Evolutionary conservation across 805 yeast species (phyloP), one percentile per base, ranked within the genome.

Genomic region (Saturnispora sanitii): DNA sequence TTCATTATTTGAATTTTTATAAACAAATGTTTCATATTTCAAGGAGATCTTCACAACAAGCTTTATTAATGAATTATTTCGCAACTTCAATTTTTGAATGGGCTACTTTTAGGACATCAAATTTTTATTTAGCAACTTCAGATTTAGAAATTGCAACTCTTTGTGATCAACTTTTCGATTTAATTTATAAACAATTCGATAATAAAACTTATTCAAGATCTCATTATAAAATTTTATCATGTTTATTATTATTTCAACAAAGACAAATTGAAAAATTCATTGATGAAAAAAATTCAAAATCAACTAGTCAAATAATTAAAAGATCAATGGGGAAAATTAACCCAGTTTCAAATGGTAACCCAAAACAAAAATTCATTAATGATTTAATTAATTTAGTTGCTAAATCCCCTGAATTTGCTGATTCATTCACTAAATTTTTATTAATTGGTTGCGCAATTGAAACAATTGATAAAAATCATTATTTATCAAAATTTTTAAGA

Each of bases 91-190:
- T 75, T 6, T 58, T 62, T 43, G 56, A 61, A 31, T 77, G 82
- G 82, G 60, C 71, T 2, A 51, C 67, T 41, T 62, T 74, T 11
- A 61, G 75, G 46, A 71, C 79, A 0, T 40, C 48, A 4, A 77
- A 75, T 38, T 74, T 62, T 44, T 38, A 65, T 15, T 54, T 52
- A 20, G 50, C 54, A 11, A 38, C 51, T 2, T 44, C 45, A 7
- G 37, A 44, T 32, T 20, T 40, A 4, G 17, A 35, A 1, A 26
- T 56, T 4, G 30, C 49, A 3, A 36, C 49, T 21, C 58, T 56
- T 36, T 60, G 61, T 5, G 68, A 62, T 18, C 28, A 49, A 0
- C 42, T 67, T n/a, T 66, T 66, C 47, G 72, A 67, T 27, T 49
- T 53, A n/a, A 35, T 61, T 5, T 45, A 51, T 35, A 55, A 53